Evolutionary conservation across 495 filamentous ascomycete species (phyloP), one percentile per base, ranked within the genome.

Genomic region (Alectoria sarmentosa): DNA sequence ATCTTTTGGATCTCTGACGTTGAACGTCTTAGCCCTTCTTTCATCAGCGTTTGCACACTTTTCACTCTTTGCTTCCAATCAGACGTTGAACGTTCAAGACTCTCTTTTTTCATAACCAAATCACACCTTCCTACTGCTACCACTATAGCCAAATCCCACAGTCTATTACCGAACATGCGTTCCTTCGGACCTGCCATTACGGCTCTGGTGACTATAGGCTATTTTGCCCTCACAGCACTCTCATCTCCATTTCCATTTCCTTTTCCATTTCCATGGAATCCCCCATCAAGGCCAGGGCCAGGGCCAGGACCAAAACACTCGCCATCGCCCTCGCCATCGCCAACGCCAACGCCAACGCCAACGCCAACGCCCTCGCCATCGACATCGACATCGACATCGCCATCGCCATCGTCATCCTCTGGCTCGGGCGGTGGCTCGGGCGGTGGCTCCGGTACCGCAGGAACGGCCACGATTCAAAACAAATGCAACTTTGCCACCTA

Each of bases 401-500:
- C 36, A 30, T 15, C 38, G n/a, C 58, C 11, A 21, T n/a, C 21
- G 57, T 15, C 10, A n/a, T 28, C 37, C 58, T 44, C 58, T 21
- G 32, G 41, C 38, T n/a, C n/a, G n/a, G n/a, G n/a, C n/a, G n/a
- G n/a, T 13, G 32, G 56, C 56, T 38, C 56, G 4, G 37, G 49
- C 41, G 19, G 30, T 32, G 48, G 54, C 36, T 63, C 58, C 21
- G 38, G 44, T 28, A 39, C 26, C 38, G 23, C 58, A 15, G 58
- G 58, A 32, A 4, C 28, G 4, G 58, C 58, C 0, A 14, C 23
- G 11, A 32, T 60, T 23, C 19, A 44, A 11, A 60, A 60, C 26
- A 42, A 39, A 15, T 60, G 54, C 54, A 52, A 0, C 54, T 56
- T 57, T 19, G 17, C 57, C 48, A 28, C 58, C 63, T 58, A 58